Base-by-base conservation (phyloP, 345 rosid genomes). In the Hibiscus tridactylites region DNA sequence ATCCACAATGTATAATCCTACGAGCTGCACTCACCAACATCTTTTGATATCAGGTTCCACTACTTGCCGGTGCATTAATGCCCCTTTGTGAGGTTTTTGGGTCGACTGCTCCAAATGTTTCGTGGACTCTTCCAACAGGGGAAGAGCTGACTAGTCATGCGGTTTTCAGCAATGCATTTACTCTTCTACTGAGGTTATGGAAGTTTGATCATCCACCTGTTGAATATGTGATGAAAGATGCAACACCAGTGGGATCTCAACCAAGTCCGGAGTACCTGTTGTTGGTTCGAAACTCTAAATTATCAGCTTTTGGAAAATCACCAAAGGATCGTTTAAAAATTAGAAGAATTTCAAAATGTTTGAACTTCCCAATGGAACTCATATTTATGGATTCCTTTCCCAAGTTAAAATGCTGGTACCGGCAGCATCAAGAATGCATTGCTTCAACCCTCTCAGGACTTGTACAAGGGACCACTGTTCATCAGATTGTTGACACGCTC, bases 61-160 rank as follows among this genome's bases (percentile, higher is more conserved):
- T 89, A 53, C 97, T 95, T 42, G 99, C 97, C 35, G 88, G 90
- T 77, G 90, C 81, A 17, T 81, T 95, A 84, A 85, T 95, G 86
- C 97, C 97, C 63, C 86, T 95, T 74, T 95, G 99, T 77, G 99
- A 95, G 84, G 85, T 79, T 79, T 95, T 95, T 77, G 98, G 99
- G 46, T 89, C 98, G 29, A 71, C 82, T 76, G 74, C 78, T 79
- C 91, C 93, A 2, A 76, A 76, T 68, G 78, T 74, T 72, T 79
- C 89, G 6, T 88, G 92, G 92, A 74, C 90, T 72, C 91, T 88
- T 75, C 85, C 88, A 71, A 69, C 89, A 3, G 97, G 92, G 62
- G 99, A 92, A 79, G 88, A 89, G 74, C 73, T 88, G 62, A 83
- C 90, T 76, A 82, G 86, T 42, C 97, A 92, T 80, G 82, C 81